These are phyloP conservation scores for Tripidium arundinaceum DNA, from an alignment of 202 grass and related monocot species.

Conservation along the genomic window DNA sequence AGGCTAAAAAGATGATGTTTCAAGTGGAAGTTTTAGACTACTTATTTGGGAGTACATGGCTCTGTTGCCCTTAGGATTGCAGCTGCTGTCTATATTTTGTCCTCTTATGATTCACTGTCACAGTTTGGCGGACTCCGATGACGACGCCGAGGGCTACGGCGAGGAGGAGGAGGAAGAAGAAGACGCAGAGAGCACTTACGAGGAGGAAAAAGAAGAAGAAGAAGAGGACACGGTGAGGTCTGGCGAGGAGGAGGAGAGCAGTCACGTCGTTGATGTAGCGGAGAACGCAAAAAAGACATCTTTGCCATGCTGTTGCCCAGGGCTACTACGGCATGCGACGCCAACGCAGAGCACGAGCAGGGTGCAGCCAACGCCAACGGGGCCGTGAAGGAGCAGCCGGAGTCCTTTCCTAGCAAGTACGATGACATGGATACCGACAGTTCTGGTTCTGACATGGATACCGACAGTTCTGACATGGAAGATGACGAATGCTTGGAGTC, in stretches of 20 bases:
- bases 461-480: neutral
- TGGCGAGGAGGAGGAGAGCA: neutral
- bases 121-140: neutral
- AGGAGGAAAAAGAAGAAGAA: too few species aligned
- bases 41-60: neutral
- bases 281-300: too few species aligned
- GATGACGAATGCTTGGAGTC: too few species aligned
- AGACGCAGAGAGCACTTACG: too few species aligned
- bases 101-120: slow-evolving; percentile 4
- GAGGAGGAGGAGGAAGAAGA: neutral
- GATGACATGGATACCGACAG: too few species aligned
- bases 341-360: too few species aligned
- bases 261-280: too few species aligned
- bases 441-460: neutral
- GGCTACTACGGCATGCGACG: too few species aligned
- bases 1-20: neutral
- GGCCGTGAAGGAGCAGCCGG: neutral
- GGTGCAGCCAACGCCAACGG: too few species aligned
- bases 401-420: too few species aligned
- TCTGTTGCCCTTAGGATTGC: neutral
- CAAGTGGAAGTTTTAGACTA: neutral
- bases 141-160: neutral
- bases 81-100: neutral
- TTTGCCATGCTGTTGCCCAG: too few species aligned
- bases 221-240: too few species aligned